Evolutionary conservation across 2,329 filamentous ascomycete genomes (phyloP), one percentile per base, ranked within the genome.

Genomic region (Dactylellina parvicollis): DNA sequence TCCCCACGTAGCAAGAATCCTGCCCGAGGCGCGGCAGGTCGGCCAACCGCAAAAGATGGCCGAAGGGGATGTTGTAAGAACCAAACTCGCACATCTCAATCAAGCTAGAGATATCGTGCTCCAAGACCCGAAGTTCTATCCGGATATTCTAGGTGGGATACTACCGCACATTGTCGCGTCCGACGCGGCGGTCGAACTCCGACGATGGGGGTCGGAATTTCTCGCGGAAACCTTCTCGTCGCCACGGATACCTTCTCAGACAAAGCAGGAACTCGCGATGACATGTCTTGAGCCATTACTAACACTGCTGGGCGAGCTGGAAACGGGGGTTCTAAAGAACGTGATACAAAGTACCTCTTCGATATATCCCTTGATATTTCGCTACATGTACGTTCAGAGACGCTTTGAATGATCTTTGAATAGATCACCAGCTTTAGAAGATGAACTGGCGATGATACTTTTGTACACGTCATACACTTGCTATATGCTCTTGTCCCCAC

Each of bases 141-240:
- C 90, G 55, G 92, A 91, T 81, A 94, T 99, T 80, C 89, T 99
- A 75, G 91, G 92, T 79, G 92, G 92, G 50, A 92, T 98, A 75
- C 84, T 98, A n/a, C 92, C 93, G 64, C 93, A 98, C 78, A 91
- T 97, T 40, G 75, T 81, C 89, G 89, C 73, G 87, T 90, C 56
- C 85, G 86, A 76, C 86, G 91, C 75, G 86, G 87, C 74, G 82
- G 69, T 96, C 65, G 92, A 96, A 81, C 84, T 98, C 78, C 90
- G 92, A 81, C 85, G 93, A 89, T 99, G 95, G 95, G 95, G 94
- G 24, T 90, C 93, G 75, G 93, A 97, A 74, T 99, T 99, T 79
- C 85, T 99, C 44, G 92, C 94, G 65, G 95, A 99, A 83, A 92
- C 93, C 1, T 98, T 99, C 82, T 90, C 95, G 66, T 96, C 92